Evolutionary conservation across 305 asterid species (phyloP), one percentile per base, ranked within the genome.

Genomic region (Fraxinus sp.): DNA sequence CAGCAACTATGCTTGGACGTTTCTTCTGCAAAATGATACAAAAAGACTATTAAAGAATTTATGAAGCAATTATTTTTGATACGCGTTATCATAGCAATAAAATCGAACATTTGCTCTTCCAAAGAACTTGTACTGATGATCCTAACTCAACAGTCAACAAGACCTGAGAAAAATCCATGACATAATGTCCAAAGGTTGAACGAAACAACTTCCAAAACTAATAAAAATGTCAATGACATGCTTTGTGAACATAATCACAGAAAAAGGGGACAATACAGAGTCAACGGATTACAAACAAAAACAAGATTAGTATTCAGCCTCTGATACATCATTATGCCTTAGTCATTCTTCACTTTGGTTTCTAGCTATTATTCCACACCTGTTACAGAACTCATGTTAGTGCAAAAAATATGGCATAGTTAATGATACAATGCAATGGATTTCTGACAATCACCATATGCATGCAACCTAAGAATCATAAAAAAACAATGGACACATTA

Each of bases 1-100:
- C 97, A 33, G 90, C 80, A 83, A 88, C 94, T 86, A 83, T 90
- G 81, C 85, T 88, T 3, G 90, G 83, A 6, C 78, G 84, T 89
- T 88, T 91, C 83, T 85, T 90, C 95, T 92, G 89, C 72, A 89
- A 80, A 44, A 83, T 52, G 5, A 18, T 3, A 59, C 14, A 80
- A 39, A 24, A 3, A 62, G 72, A 79, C 76, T 16, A 26, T 46
- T 78, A 37, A 39, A 20, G 16, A 71, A 64, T 22, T 37, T 37
- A 5, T 28, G 30, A 7, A 20, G 6, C 20, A 49, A 49, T 16
- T 55, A 55, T 55, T 55, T 20, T n/a, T 55, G 10, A n/a, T n/a
- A 55, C 0, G 22, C 2, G 18, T 33, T 36, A 55, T n/a, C 10
- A n/a, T 55, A 35, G 33, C 11, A 44, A 35, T 35, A 30, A 57